Evolutionary conservation across 441 rosid species (phyloP).

Genomic region (Rhodomyrtus psidioides): DNA sequence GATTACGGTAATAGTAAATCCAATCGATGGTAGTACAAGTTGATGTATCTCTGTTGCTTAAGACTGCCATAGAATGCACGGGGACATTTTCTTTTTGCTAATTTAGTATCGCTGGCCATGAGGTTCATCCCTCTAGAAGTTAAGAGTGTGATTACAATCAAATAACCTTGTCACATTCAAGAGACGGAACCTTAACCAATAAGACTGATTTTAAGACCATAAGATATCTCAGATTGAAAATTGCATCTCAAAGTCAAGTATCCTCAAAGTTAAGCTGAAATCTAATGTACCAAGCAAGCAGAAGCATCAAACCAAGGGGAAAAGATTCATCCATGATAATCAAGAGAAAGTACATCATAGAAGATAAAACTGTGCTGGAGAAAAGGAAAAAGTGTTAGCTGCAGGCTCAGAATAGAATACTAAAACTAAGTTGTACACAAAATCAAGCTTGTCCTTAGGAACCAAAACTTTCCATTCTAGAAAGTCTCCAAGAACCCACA

Average conservation of each 20-base stretch:
- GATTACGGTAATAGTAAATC: neutral
- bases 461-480: neutral
- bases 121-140: neutral
- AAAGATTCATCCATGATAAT: neutral
- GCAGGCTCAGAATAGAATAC: neutral
- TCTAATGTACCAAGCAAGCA: neutral
- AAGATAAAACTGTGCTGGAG: neutral
- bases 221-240: neutral
- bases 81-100: neutral
- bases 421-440: neutral
- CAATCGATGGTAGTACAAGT: neutral
- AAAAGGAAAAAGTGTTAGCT: neutral
- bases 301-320: neutral
- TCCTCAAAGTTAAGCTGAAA: neutral
- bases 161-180: neutral
- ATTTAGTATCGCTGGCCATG: neutral
- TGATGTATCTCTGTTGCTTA: neutral
- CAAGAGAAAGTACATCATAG: neutral
- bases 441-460: neutral
- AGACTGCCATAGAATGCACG: too few relatives aligned
- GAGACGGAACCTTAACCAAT: neutral
- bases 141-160: neutral
- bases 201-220: neutral
- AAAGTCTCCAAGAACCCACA: neutral
- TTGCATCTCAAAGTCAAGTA: neutral